Evolutionary conservation across 2,329 filamentous ascomycete genomes (phyloP), one percentile per base, ranked within the genome.

Genomic region (Pyrenochaeta sp.): DNA sequence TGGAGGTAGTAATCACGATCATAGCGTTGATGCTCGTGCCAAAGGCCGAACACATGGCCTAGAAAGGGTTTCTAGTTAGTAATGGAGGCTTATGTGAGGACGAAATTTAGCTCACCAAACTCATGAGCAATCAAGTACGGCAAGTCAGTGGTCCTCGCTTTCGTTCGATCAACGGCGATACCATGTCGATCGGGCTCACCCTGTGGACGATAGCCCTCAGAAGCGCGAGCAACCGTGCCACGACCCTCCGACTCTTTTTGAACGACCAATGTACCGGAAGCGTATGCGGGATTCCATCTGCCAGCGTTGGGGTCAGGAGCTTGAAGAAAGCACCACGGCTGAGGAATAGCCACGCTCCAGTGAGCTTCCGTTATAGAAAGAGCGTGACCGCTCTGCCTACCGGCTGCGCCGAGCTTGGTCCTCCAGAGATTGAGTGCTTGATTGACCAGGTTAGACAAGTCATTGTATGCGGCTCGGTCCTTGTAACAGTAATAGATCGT

Each of bases 21-120:
- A 1, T 6, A 27, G 15, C 45, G 45, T 19, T 48, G 45, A 34
- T 48, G 45, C 25, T 32, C 45, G 22, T 34, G 45, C 45, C 45
- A 48, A 8, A 48, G 45, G 7, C 45, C 45, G n/a, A 48, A 48
- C 13, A 48, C 45, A 19, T 48, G 45, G 22, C 45, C 45, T 48
- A 30, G 5, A 5, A 25, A 36, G 32, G 7, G 4, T 27, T 2
- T 12, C 12, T 6, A 5, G 24, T 45, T 10, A 45, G 42, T 15
- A 6, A 15, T 10, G 19, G 5, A 9, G 32, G 3, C 8, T 10
- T 25, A 8, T 15, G 15, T 27, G 5, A 28, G 5, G 10, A 12
- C 3, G 12, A 27, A 24, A 1, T 25, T 6, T 7, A 2, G 27
- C 42, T 5, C 27, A 45, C 42, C 42, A 13, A 45, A 45, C 10